These are phyloP conservation scores for Barbatosphaeria neglecta DNA, from an alignment of 495 filamentous ascomycete genomes.

Conservation along the genomic window DNA sequence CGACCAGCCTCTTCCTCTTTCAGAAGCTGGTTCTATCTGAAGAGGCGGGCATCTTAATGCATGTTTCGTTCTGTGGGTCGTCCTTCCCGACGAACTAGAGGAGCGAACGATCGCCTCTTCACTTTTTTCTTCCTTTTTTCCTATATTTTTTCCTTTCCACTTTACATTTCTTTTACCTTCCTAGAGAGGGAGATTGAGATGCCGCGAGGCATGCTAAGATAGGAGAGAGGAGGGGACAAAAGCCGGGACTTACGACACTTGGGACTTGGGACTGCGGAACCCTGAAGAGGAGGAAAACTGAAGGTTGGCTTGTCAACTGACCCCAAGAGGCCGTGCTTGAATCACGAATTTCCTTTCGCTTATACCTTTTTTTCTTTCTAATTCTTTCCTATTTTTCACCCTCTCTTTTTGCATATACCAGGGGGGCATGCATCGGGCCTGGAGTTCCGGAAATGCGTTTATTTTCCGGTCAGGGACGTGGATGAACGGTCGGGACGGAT, in stretches of 20 bases:
- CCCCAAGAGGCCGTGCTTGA: constrained; percentile 11
- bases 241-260: no score
- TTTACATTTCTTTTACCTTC: constrained; percentile 5
- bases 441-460: constrained; percentile 3
- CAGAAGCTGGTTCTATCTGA: constrained; percentile 20
- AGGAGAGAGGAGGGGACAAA: constrained; percentile 7
- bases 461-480: no score
- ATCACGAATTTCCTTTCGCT: constrained; percentile 21
- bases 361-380: constrained; percentile 6
- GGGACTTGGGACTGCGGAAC: constrained; percentile 9
- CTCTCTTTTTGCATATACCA: constrained; percentile 17
- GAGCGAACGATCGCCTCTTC: constrained; percentile 17
- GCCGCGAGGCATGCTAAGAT: constrained; percentile 18
- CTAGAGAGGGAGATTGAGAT: constrained; percentile 17
- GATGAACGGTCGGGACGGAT: no score
- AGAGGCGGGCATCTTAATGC: constrained; percentile 18
- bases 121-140: no score
- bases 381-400: constrained; percentile 7
- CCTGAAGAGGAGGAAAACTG: constrained; percentile 15
- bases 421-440: constrained; percentile 15
- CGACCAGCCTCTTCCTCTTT: constrained; percentile 9
- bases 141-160: no score
- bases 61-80: constrained; percentile 11
- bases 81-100: background rate
- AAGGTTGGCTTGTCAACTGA: no score